Evolutionary conservation across 2,329 filamentous ascomycete species (phyloP).

Genomic region (Xylariaceae sp.): DNA sequence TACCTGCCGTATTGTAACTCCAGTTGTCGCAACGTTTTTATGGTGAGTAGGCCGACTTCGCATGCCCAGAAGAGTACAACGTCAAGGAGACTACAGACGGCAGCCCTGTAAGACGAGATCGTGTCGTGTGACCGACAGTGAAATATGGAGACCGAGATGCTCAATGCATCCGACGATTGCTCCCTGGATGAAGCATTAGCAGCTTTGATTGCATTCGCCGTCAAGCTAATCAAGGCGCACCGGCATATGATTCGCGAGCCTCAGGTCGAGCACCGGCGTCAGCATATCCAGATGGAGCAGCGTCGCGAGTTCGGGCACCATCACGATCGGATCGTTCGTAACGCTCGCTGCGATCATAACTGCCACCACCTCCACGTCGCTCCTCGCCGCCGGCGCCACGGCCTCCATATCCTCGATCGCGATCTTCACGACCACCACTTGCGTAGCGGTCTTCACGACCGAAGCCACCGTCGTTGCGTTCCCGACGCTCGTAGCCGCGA

Average conservation of each 20-base stretch:
- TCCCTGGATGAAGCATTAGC: conserved; percentile 27
- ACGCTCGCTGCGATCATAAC: conserved; percentile 31
- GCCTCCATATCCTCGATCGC: conserved; percentile 25
- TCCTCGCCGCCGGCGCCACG: conserved; percentile 26
- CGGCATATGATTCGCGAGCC: conserved; percentile 42
- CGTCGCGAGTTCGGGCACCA: conserved; percentile 38
- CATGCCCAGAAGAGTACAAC: conserved; percentile 28
- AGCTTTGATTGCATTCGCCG: conserved; percentile 18
- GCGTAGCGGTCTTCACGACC: conserved; percentile 30
- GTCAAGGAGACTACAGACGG: conserved; percentile 22
- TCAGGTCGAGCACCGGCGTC: conserved; percentile 43
- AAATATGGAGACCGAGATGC: not conserved
- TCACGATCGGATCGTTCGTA: conserved; percentile 50
- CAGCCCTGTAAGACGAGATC: conserved; percentile 17
- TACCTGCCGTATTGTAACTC: conserved; percentile 35
- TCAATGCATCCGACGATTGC: conserved; percentile 21
- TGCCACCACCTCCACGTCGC: conserved; percentile 18
- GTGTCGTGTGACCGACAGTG: conserved; percentile 6
- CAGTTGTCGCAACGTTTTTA: conserved; percentile 29
- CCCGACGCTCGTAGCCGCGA: conserved; percentile 49
- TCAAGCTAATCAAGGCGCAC: conserved; percentile 32
- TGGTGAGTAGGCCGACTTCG: conserved; percentile 30
- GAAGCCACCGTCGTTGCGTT: conserved; percentile 33
- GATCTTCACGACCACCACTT: conserved; percentile 26
- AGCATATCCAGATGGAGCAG: conserved; percentile 39